Evolutionary conservation across 805 yeast genomes (phyloP).

Genomic region (Suhomyces faveliae): DNA sequence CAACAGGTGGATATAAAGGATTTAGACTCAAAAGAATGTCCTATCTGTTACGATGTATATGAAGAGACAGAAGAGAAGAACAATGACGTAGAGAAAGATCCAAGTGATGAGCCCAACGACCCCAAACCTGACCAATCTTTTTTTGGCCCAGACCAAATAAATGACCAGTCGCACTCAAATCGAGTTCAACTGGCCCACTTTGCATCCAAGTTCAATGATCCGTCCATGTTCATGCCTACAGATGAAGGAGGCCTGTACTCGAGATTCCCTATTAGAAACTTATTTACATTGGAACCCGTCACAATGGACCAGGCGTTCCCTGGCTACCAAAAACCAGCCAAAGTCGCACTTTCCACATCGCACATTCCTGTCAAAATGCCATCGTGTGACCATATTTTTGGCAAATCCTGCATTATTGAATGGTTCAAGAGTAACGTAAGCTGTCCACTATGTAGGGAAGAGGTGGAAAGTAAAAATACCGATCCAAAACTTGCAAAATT

Average conservation of each 20-base stretch:
- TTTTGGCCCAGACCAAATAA: neutral
- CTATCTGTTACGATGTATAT: slow-evolving; percentile 42
- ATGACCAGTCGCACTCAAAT: too few species aligned
- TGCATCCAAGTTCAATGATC: slow-evolving; percentile 26
- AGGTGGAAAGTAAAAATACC: slow-evolving; percentile 27
- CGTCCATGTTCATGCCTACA: slow-evolving; percentile 31
- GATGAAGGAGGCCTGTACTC: slow-evolving; percentile 26
- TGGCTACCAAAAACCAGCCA: slow-evolving; percentile 19
- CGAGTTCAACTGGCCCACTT: neutral
- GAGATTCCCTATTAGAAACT: slow-evolving; percentile 28
- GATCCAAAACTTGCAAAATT: slow-evolving; percentile 16
- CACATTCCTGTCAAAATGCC: slow-evolving; percentile 43
- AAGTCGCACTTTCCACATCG: slow-evolving; percentile 8
- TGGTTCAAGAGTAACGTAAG: slow-evolving; percentile 41
- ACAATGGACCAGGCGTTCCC: slow-evolving; percentile 27
- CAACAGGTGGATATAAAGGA: slow-evolving; percentile 19
- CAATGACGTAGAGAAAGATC: neutral
- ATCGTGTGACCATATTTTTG: slow-evolving; percentile 41
- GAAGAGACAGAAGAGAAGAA: slow-evolving; percentile 12
- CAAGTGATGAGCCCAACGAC: too few species aligned
- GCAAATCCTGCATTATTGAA: slow-evolving; percentile 39
- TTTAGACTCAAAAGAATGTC: slow-evolving; percentile 28
- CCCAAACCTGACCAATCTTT: neutral
- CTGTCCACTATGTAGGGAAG: slow-evolving; percentile 43
- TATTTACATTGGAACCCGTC: slow-evolving; percentile 18